Evolutionary conservation across 257 asterid genomes (phyloP), one percentile per base, ranked within the genome.

Genomic region (Petrea volubilis): DNA sequence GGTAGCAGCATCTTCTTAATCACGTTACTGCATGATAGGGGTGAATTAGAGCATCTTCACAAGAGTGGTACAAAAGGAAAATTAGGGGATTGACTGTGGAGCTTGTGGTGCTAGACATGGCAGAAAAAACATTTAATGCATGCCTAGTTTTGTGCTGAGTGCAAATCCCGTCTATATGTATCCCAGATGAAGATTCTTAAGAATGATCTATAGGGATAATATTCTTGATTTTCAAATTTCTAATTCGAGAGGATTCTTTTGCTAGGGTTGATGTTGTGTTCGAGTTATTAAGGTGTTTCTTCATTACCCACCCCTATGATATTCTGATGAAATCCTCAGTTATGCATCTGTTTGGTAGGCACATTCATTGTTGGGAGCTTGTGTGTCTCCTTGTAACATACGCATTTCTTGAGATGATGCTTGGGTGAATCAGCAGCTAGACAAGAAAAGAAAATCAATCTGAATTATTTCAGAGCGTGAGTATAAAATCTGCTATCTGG

Each of bases 51-150:
- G 66, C 74, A 69, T 59, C 24, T 25, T 70, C 36, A 31, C 13
- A 11, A 28, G 24, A 43, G 33, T 43, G 47, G 15, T 15, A 69
- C 41, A 2, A 8, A 44, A 70, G 68, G 33, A 70, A 43, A 64
- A 27, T 57, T 11, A 7, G 11, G 44, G 46, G 59, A 34, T 34
- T 58, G 67, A 34, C 41, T 69, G 13, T 41, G 60, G 60, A 60
- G 68, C 24, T 46, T 55, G 29, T 53, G 17, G 56, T 55, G 63
- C 63, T 67, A 51, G 40, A 33, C 64, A 68, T 24, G 14, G 64
- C 49, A 52, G 34, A 38, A 51, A 15, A 24, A 43, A 53, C 5
- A 2, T 10, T 15, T 18, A 13, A 41, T 12, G 18, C 20, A 17
- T 21, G 23, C 43, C 15, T 67, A 18, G 10, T n/a, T 43, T 27